These are phyloP conservation scores for Fistulinella prunicolor DNA, from an alignment of 768 basidiomycete species.

Conservation along the genomic window DNA sequence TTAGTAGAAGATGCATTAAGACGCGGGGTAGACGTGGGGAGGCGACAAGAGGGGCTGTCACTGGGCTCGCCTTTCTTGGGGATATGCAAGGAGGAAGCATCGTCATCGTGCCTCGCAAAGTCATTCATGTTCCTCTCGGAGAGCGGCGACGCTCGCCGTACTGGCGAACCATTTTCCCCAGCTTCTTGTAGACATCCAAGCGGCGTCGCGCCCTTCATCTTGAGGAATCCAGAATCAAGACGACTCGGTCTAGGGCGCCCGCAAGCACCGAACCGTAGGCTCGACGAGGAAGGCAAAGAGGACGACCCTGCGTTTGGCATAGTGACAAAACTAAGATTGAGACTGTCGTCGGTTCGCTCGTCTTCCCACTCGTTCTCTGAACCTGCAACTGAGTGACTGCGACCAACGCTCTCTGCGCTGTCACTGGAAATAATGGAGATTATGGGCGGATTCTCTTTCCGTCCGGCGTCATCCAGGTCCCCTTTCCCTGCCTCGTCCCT, in stretches of 20 bases:
- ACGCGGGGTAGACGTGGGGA: conserved; percentile 44
- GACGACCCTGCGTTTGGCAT: conserved; percentile 16
- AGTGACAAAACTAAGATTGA: conserved; percentile 53
- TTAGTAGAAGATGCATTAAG: conserved; percentile 35
- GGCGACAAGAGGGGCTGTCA: conserved; percentile 50
- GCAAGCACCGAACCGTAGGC: conserved; percentile 13
- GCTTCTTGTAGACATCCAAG: conserved; percentile 70
- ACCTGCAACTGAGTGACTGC: conserved; percentile 47
- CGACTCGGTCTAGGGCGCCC: conserved; percentile 62
- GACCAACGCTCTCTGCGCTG: conserved; percentile 30
- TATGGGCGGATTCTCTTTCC: conserved; percentile 20
- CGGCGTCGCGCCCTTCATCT: conserved; percentile 44
- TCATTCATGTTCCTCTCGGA: conserved; percentile 69
- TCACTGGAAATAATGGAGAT: conserved; percentile 37
- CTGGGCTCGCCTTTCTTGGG: conserved; percentile 36
- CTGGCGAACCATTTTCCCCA: conserved; percentile 53
- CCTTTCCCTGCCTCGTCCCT: conserved; percentile 84
- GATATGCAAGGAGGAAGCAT: conserved; percentile 23
- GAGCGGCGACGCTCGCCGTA: conserved; percentile 39
- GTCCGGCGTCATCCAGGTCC: conserved; percentile 62
- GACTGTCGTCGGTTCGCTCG: conserved; percentile 78
- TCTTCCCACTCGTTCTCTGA: conserved; percentile 92
- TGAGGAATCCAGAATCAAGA: conserved; percentile 68
- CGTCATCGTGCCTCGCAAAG: conserved; percentile 25
- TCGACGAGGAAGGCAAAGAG: conserved; percentile 39